phyloP scores from a whole-genome alignment of 306 rosid species.

The Pyrus betulifolia region DNA sequence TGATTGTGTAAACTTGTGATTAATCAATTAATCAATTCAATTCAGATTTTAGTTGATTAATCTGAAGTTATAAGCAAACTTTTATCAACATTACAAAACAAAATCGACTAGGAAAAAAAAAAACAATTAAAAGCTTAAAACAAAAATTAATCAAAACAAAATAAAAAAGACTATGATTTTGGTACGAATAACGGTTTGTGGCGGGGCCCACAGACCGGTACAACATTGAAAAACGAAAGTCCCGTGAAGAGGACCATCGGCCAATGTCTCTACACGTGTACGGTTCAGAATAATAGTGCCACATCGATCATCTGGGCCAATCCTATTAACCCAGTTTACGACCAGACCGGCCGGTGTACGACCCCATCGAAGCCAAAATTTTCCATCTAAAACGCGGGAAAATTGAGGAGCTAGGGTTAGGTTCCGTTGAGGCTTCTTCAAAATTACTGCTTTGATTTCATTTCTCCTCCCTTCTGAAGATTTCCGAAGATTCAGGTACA shows the following conservation, averaged over 20 bases:
- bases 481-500: conserved; percentile 1
- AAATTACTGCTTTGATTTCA: not conserved
- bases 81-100: not conserved
- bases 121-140: not conserved
- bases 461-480: not conserved
- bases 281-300: not conserved
- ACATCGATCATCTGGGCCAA: not conserved
- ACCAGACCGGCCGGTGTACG: not conserved
- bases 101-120: not conserved
- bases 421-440: not conserved
- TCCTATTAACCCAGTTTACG: conserved; percentile 2
- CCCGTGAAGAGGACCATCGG: too few species aligned
- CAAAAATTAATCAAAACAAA: not conserved
- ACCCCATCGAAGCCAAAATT: not conserved
- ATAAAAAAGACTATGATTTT: too few species aligned
- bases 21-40: not conserved
- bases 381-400: not conserved
- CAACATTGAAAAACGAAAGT: too few species aligned
- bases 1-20: not conserved
- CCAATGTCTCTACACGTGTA: not conserved
- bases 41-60: not conserved
- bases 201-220: not conserved
- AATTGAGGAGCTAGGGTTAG: not conserved
- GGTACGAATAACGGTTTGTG: not conserved
- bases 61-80: not conserved